Evolutionary conservation across 352 stramenopile genomes (phyloP), one percentile per base, ranked within the genome.

Genomic region (Phytophthora megakarya): DNA sequence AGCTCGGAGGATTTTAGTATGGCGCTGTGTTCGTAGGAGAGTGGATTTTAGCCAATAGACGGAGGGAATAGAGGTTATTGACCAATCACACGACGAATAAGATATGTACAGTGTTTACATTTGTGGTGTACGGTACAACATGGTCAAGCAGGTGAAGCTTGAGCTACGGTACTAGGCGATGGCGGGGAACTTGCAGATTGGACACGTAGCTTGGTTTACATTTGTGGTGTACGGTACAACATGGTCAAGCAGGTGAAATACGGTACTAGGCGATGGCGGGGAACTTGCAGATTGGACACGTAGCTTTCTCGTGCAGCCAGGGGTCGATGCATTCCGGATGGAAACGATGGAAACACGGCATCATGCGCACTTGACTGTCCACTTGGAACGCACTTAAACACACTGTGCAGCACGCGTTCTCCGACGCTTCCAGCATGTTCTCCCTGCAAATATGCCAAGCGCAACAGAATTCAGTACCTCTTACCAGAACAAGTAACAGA

Each of bases 261-360:
- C 10, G 6, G 19, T 21, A 11, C 83, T 53, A 88, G 13, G 67
- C 75, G 43, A 92, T 75, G 42, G 81, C 79, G 3, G 86, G 75
- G 55, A 87, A 88, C 61, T 95, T 92, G 75, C 86, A 95, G 51
- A 92, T 80, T 3, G 86, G 84, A 61, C 86, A 95, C 37, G 75
- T 67, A 10, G 79, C 81, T 54, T 92, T 90, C 38, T 74, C 67
- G 30, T 78, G 71, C 8, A 95, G 84, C 84, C 86, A 95, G 30
- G 72, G 73, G 30, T 93, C 86, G 64, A 95, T 92, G 71, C 84
- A 92, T 11, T 58, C 35, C 0, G 78, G 78, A 38, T 93, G 84
- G 56, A 93, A 95, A 53, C 79, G 82, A 44, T 92, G 84, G 68
- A 95, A 93, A 51, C 86, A 93, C 21, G 69, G 80, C 64, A 92